Percentiles rank a stretch among this genome's conserved stretches.
phyloP scores from a whole-genome alignment of 805 yeast species.

The Grigorovia humatica region DNA sequence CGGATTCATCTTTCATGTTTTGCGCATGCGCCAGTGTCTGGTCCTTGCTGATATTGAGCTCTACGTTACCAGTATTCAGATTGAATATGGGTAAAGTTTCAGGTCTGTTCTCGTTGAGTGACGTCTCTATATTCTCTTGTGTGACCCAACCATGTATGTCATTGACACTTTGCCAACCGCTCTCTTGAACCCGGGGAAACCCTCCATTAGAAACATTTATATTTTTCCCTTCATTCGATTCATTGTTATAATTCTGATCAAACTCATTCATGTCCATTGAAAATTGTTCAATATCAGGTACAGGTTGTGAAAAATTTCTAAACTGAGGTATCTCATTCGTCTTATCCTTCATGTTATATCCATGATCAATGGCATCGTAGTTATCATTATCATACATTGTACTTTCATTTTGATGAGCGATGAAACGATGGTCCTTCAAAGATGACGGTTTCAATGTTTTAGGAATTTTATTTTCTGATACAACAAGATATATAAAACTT shows the following conservation, averaged over 20 bases:
- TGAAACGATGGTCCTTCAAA: not conserved
- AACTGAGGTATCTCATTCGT: not conserved
- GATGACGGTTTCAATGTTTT: not conserved
- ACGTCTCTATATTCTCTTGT: not conserved
- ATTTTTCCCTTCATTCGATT: too few species aligned
- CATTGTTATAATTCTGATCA: not conserved
- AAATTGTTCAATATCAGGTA: not conserved
- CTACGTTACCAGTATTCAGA: not conserved
- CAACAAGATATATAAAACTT: constrained; percentile 36
- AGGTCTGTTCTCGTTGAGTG: not conserved
- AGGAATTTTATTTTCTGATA: constrained; percentile 14
- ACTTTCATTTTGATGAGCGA: not conserved
- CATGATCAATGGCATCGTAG: not conserved
- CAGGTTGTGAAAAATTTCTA: not conserved
- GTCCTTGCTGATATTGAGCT: not conserved
- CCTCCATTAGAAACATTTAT: not conserved
- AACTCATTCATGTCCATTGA: not conserved
- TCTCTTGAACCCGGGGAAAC: constrained; percentile 9
- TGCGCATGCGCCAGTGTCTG: not conserved
- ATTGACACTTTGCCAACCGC: constrained; percentile 25
- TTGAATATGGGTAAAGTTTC: not conserved
- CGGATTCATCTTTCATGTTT: not conserved
- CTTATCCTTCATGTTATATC: too few species aligned
- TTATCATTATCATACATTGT: not conserved
- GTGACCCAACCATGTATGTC: constrained; percentile 21